A percentile compares a stretch with the other conserved stretches of the same genome.
Conservation (phyloP, 1,284 basidiomycete species). For the Apiotrichum domesticum region DNA sequence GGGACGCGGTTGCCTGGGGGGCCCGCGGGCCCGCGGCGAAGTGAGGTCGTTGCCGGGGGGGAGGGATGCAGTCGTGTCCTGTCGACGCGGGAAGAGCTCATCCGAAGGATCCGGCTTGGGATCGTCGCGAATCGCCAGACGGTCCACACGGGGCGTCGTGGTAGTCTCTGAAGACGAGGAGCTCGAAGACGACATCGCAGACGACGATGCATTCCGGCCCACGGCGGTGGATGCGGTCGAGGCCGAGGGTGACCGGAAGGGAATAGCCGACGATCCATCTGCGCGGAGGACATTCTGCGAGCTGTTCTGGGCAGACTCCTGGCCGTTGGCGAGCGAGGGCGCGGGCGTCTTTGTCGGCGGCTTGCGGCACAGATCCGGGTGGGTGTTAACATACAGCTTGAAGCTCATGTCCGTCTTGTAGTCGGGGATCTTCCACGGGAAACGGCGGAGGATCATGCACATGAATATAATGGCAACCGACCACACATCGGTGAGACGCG, state of each 20-base stretch:
- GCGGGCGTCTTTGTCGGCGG: conserved; percentile 39
- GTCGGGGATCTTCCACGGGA: conserved; percentile 99
- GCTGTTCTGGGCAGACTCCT: conserved; percentile 19
- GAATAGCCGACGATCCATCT: conserved; percentile 38
- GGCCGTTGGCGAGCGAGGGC: conserved; percentile 34
- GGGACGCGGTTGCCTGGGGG: not conserved
- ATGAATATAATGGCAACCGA: conserved; percentile 97
- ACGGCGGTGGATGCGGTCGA: conserved; percentile 32
- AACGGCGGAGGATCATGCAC: conserved; percentile 97
- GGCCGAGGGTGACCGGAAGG: conserved; percentile 32
- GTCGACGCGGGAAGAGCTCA: conserved; percentile 62
- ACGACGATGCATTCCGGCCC: conserved; percentile 5
- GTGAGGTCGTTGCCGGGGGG: conserved; percentile 30
- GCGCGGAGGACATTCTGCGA: conserved; percentile 27
- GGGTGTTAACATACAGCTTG: conserved; percentile 82
- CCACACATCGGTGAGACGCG: conserved; percentile 97
- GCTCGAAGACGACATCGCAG: conserved; percentile 1
- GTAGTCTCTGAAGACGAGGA: conserved; percentile 21
- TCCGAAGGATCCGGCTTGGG: conserved; percentile 56
- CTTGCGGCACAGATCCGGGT: conserved; percentile 70
- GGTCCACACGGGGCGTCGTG: conserved; percentile 16
- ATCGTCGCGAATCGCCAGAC: conserved; percentile 24
- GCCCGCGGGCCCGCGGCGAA: conserved; percentile 6
- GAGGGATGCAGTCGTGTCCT: conserved; percentile 59
- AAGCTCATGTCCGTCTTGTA: conserved; percentile 87